Evolutionary conservation across 148 eudicot species (phyloP).

Genomic region (Dianthus caryophyllus): DNA sequence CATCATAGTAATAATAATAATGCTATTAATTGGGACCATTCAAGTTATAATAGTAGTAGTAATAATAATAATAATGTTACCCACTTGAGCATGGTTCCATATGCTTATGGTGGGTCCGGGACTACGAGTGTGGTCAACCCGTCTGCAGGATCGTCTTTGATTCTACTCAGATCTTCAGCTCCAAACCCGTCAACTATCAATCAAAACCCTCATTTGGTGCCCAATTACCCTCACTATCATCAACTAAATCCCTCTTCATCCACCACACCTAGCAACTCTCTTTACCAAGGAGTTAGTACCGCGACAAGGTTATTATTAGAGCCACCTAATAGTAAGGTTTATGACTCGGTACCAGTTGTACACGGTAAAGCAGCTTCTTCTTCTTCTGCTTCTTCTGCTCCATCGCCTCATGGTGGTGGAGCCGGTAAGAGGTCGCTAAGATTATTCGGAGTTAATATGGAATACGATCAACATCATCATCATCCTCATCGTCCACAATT

Average conservation of each 20-base stretch:
- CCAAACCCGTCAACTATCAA: neutral
- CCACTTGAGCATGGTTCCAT: slow-evolving; percentile 24
- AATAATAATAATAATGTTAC: slow-evolving; percentile 13
- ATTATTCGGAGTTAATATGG: slow-evolving; percentile 94
- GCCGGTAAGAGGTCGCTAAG: slow-evolving; percentile 66
- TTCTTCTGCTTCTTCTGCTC: slow-evolving; percentile 40
- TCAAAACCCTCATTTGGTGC: neutral
- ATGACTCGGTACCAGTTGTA: slow-evolving; percentile 72
- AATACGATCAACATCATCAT: slow-evolving; percentile 16
- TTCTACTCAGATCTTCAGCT: slow-evolving; percentile 19
- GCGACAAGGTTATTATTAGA: slow-evolving; percentile 19
- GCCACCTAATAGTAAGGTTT: slow-evolving; percentile 36
- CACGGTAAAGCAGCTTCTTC: slow-evolving; percentile 51
- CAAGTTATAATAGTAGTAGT: neutral
- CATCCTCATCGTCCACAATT: neutral
- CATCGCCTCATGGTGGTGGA: neutral
- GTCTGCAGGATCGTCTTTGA: slow-evolving; percentile 20
- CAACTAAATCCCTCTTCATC: neutral
- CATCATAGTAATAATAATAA: neutral
- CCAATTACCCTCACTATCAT: neutral
- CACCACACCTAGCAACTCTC: neutral
- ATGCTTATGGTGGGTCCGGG: slow-evolving; percentile 9
- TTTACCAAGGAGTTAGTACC: neutral
- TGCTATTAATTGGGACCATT: slow-evolving; percentile 27
- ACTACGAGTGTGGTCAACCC: slow-evolving; percentile 13